A percentile compares a stretch with the other conserved stretches of the same genome.
Evolutionary conservation across 192 early-diverging fungal genomes (phyloP).

Genomic region (Coemansia sp.): DNA sequence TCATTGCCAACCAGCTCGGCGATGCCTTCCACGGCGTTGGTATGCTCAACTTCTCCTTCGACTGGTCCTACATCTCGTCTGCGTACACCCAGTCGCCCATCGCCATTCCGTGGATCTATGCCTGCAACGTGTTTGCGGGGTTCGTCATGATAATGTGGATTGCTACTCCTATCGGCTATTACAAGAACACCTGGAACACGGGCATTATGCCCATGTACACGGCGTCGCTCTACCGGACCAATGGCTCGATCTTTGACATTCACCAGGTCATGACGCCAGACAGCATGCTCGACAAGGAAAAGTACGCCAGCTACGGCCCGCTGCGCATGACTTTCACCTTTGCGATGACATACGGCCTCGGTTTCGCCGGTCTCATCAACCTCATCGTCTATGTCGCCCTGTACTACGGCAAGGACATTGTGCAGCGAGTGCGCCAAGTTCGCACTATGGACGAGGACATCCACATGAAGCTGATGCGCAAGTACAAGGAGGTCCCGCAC

Average conservation of each 20-base stretch:
- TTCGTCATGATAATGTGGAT: conserved; percentile 79
- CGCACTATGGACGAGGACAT: conserved; percentile 69
- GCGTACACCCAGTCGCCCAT: conserved; percentile 66
- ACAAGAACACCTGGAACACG: conserved; percentile 65
- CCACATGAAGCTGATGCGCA: conserved; percentile 74
- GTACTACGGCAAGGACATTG: conserved; percentile 72
- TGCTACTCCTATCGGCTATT: conserved; percentile 72
- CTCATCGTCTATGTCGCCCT: conserved; percentile 67
- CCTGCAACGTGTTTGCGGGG: conserved; percentile 72
- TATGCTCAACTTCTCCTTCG: conserved; percentile 69
- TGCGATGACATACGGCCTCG: conserved; percentile 70
- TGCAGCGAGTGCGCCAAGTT: conserved; percentile 60
- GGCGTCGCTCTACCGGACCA: conserved; percentile 62
- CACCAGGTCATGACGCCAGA: conserved; percentile 60
- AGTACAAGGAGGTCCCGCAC: conserved; percentile 74
- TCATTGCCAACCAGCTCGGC: conserved; percentile 55
- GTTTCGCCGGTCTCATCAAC: conserved; percentile 69
- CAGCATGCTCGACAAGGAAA: conserved; percentile 58
- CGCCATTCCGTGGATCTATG: conserved; percentile 73
- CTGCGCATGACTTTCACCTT: conserved; percentile 71
- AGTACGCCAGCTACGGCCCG: conserved; percentile 64
- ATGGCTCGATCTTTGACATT: conserved; percentile 62
- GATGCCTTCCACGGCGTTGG: conserved; percentile 65
- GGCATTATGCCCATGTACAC: conserved; percentile 66
- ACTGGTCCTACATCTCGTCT: conserved; percentile 72